Percentiles rank a stretch among this genome's conserved stretches.
Evolutionary conservation across 495 filamentous ascomycete species (phyloP).

Genomic region (Penicillium roqueforti): DNA sequence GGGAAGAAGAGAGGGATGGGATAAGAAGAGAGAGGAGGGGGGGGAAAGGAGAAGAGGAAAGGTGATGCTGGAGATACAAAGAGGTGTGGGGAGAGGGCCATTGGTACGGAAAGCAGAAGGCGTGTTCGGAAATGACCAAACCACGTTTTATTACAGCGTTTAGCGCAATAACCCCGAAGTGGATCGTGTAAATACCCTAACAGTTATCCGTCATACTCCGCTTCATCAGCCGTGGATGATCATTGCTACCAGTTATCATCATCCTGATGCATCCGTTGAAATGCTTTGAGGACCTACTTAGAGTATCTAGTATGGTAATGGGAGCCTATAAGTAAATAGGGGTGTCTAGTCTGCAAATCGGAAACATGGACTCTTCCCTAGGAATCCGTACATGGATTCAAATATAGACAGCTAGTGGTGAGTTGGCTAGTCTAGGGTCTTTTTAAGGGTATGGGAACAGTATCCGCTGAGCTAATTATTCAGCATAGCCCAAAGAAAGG

Average conservation of each 20-base stretch:
- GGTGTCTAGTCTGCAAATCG: not conserved
- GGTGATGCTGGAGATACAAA: conserved; percentile 33
- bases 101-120: conserved; percentile 11
- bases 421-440: not conserved
- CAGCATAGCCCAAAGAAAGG: not conserved
- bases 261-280: conserved; percentile 13
- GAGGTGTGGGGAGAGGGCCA: conserved; percentile 27
- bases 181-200: not conserved
- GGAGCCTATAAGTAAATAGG: not conserved
- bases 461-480: not conserved
- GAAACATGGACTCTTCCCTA: not conserved
- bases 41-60: conserved; percentile 28
- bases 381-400: not conserved
- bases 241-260: conserved; percentile 21
- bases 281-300: not conserved
- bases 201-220: conserved; percentile 1
- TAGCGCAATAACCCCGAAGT: not conserved
- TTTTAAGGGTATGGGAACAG: not conserved
- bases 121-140: conserved; percentile 9
- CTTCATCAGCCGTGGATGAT: conserved; percentile 23
- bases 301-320: not conserved
- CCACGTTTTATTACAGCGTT: not conserved
- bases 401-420: not conserved
- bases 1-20: conserved; percentile 16
- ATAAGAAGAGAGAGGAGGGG: conserved; percentile 12